A percentile compares a stretch with the other conserved stretches of the same genome.
Evolutionary conservation across 257 asterid genomes (phyloP).

Genomic region (Knoxia roxburghii): DNA sequence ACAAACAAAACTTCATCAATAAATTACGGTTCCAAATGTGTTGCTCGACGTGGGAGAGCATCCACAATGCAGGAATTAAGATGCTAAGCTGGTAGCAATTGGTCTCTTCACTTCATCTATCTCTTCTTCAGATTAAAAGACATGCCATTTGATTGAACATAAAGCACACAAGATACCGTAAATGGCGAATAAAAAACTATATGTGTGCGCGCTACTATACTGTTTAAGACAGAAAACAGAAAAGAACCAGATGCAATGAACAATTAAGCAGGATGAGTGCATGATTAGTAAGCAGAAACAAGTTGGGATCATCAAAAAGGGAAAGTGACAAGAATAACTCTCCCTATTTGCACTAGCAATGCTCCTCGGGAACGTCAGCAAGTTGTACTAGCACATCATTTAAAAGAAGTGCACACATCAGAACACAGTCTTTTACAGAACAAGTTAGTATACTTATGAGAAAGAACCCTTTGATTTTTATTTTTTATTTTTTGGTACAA

Average conservation of each 20-base stretch:
- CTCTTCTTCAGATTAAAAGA: neutral
- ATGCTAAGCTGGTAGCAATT: too few relatives aligned
- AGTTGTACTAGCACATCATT: neutral
- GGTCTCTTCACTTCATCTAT: too few relatives aligned
- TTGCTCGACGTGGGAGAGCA: neutral
- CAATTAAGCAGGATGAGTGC: neutral
- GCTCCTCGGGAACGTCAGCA: neutral
- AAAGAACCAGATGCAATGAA: neutral
- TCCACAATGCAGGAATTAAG: neutral
- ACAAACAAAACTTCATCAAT: conserved; percentile 6
- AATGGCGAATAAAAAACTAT: neutral
- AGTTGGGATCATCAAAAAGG: neutral
- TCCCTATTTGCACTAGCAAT: neutral
- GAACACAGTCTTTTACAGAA: neutral
- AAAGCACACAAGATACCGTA: neutral
- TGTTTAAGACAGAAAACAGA: neutral
- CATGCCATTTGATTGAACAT: neutral
- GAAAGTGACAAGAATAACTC: neutral
- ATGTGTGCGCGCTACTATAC: neutral
- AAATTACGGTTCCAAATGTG: neutral
- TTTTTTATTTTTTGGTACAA: too few relatives aligned
- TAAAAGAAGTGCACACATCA: neutral
- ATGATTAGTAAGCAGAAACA: neutral
- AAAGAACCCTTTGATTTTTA: too few relatives aligned
- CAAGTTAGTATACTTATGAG: too few relatives aligned